Base-by-base conservation (phyloP, 2,329 filamentous ascomycete genomes). In the Aureobasidium lini region DNA sequence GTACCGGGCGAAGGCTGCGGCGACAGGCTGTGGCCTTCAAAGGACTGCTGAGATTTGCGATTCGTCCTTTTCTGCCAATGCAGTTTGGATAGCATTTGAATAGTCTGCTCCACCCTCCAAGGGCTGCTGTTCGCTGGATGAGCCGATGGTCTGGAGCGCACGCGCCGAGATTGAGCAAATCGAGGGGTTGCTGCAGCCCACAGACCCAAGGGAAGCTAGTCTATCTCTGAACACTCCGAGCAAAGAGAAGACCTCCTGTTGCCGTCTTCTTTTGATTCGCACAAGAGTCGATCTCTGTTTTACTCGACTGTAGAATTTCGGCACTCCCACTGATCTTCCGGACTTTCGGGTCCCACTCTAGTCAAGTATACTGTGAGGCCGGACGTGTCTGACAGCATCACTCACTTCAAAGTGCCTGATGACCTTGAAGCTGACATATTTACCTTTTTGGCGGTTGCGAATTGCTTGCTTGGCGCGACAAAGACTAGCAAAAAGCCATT, bases 71-170 rank as follows among this genome's bases (percentile, higher is more conserved):
- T 59, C 57, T 59, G 57, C 57, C 57, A 59, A 43, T 50, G 57
- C 40, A 59, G 40, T 59, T 59, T 59, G 57, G 57, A 59, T 52
- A 59, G 57, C 57, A 59, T 59, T 46, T 44, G 47, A 46, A 53
- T 56, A 46, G 43, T 57, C 34, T 47, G 43, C 31, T 48, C 54
- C 54, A 57, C 42, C 54, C 54, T 43, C 16, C 32, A 57, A 43
- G 54, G 42, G 54, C 54, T 40, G 54, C 54, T 57, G 42, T 34
- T 48, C 23, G 34, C 42, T 47, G 42, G 18, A 39, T 48, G 54
- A 48, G 43, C 54, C 54, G 54, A 57, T 57, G 54, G 42, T 48
- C 54, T 57, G 54, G 54, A 57, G 43, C 42, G 54, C 54, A 57
- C 43, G 54, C 54, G 42, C 54, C 54, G 54, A 57, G 43, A 57